Evolutionary conservation across 371 early-diverging fungal species (phyloP), one percentile per base, ranked within the genome.

Genomic region (Mortierella sp.): DNA sequence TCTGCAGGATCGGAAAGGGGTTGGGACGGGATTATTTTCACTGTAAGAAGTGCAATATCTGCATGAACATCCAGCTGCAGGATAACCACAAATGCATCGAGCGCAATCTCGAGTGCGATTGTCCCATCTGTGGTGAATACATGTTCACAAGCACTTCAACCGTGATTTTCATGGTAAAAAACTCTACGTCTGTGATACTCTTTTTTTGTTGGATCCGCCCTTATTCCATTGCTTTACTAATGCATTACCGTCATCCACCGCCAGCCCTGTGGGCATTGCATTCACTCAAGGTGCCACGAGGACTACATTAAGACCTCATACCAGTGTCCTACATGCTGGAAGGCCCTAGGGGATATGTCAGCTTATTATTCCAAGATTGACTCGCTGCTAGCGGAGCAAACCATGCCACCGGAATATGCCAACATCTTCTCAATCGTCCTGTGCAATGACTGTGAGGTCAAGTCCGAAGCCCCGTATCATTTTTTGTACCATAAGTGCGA

Each of bases 41-140:
- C 71, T 99, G 99, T 82, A 83, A 90, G 44, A 93, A 87, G 42
- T 99, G 99, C 80, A 93, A 95, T 65, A 92, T 96, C 0, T 99
- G 99, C 67, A 92, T 99, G 88, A 81, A 86, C 4, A 90, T 92
- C 6, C 52, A 72, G 7, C 84, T 93, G 57, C 85, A 91, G 56
- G 84, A 89, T 37, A 82, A 89, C 12, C 99, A 99, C 82, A 88
- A 89, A 50, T 99, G 99, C 68, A 95, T 96, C 43, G 99, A 99
- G 79, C 86, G 93, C 23, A 95, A 92, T 49, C 72, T 97, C 34
- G 95, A 96, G 62, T 86, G 90, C 55, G 94, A 97, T 80, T 99
- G 99, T 67, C 97, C 98, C 0, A 97, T 99, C 54, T 99, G 99
- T 81, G 95, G 96, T 41, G 99, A 99, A 72, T 93, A 91, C 79